Evolutionary conservation across 345 rosid species (phyloP).

Genomic region (Salix purpurea): DNA sequence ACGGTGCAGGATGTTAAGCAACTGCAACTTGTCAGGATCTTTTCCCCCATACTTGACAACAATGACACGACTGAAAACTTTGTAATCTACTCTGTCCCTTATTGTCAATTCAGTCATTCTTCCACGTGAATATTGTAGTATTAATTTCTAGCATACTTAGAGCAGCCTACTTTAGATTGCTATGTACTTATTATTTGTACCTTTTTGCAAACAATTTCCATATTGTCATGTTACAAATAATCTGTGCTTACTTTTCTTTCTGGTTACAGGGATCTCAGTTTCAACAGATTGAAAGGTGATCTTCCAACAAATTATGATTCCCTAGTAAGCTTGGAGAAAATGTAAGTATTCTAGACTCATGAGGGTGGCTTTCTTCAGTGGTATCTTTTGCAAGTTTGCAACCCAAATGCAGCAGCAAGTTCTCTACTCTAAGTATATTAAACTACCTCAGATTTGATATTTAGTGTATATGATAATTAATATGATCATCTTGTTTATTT

Average conservation of each 20-base stretch:
- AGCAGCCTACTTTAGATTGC: background rate
- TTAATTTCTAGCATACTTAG: background rate
- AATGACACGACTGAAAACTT: background rate
- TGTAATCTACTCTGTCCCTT: background rate
- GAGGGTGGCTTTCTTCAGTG: background rate
- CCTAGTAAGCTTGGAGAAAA: background rate
- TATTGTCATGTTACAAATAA: no score
- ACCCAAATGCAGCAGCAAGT: no score
- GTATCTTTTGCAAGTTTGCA: no score
- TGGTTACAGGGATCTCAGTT: constrained; percentile 7
- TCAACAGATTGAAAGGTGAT: constrained; percentile 11
- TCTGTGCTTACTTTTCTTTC: no score
- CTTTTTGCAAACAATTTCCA: no score
- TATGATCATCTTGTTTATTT: background rate
- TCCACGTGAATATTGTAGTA: background rate
- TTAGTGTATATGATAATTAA: background rate
- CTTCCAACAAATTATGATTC: background rate
- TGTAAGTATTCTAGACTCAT: constrained; percentile 7
- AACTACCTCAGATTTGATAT: no score
- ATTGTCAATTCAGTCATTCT: background rate
- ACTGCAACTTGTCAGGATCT: constrained; percentile 11
- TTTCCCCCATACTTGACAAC: background rate
- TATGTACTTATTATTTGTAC: background rate
- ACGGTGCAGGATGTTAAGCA: constrained; percentile 9
- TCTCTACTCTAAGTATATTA: no score